Percentiles rank a stretch among this genome's conserved stretches.
Evolutionary conservation across 2,329 filamentous ascomycete species (phyloP).

Genomic region (Aspergillus sergii): DNA sequence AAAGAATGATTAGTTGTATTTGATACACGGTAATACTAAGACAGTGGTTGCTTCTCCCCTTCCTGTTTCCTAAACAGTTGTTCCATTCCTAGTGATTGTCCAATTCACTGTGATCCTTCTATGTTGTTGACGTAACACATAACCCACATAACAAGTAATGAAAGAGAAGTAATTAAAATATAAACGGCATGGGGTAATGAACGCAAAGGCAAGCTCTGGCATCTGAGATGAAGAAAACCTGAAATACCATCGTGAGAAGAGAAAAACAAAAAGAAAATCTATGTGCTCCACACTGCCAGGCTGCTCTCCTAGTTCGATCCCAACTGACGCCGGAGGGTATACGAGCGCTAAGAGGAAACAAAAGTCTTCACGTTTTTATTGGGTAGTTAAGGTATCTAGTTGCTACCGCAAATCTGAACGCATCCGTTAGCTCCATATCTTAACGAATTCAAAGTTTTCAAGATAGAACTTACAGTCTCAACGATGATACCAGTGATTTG

Average conservation of each 20-base stretch:
- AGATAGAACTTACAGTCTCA: slow-evolving; percentile 58
- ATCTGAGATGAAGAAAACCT: slow-evolving; percentile 21
- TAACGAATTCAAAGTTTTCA: too few relatives aligned
- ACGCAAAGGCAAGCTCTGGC: slow-evolving; percentile 28
- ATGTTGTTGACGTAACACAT: slow-evolving; percentile 32
- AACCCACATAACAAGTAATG: slow-evolving; percentile 25
- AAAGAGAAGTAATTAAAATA: slow-evolving; percentile 25
- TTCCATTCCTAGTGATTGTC: slow-evolving; percentile 17
- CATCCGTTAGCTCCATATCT: slow-evolving; percentile 12
- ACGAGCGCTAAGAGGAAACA: slow-evolving; percentile 39
- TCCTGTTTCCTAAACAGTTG: not conserved
- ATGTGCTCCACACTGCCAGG: slow-evolving; percentile 37
- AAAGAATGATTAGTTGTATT: slow-evolving; percentile 11
- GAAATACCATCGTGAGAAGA: slow-evolving; percentile 22
- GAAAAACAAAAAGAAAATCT: slow-evolving; percentile 27
- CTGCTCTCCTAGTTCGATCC: slow-evolving; percentile 39
- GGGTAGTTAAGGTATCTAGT: slow-evolving; percentile 31
- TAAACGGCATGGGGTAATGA: slow-evolving; percentile 26
- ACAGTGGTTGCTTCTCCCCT: not conserved
- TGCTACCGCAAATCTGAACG: slow-evolving; percentile 43
- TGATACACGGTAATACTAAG: slow-evolving; percentile 13
- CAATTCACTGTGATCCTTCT: slow-evolving; percentile 26
- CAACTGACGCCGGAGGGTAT: slow-evolving; percentile 45
- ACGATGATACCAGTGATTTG: slow-evolving; percentile 81
- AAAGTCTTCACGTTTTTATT: slow-evolving; percentile 28